These are phyloP conservation scores for Mortierella sp. DNA, from an alignment of 371 early-diverging fungal genomes.

Conservation along the genomic window DNA sequence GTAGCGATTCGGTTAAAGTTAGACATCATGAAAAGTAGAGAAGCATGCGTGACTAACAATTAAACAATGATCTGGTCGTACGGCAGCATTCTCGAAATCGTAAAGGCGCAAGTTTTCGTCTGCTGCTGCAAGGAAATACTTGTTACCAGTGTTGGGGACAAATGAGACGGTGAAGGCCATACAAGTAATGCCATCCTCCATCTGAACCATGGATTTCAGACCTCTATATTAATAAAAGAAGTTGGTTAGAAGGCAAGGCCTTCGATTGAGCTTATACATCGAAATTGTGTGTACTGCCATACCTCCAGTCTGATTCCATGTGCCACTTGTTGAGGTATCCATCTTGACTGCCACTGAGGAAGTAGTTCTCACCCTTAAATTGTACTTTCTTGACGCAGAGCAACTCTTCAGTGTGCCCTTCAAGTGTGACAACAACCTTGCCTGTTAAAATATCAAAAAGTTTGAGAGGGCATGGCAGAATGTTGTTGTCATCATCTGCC, in stretches of 20 bases:
- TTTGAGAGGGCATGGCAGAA: conserved; percentile 90
- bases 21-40: neutral
- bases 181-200: conserved; percentile 89
- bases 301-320: conserved; percentile 82
- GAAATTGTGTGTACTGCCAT: conserved; percentile 10
- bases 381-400: conserved; percentile 80
- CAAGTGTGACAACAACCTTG: conserved; percentile 74
- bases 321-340: conserved; percentile 93
- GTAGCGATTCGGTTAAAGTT: neutral
- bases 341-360: conserved; percentile 91
- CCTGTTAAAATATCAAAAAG: conserved; percentile 83
- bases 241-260: neutral
- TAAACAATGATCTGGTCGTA: conserved; percentile 50
- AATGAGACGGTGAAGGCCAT: conserved; percentile 96
- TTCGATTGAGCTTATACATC: neutral
- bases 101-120: conserved; percentile 89
- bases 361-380: conserved; percentile 85
- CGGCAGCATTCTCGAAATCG: conserved; percentile 87
- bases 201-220: conserved; percentile 66
- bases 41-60: neutral
- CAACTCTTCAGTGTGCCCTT: conserved; percentile 91
- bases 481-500: conserved; percentile 92
- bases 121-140: conserved; percentile 89
- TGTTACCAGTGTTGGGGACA: conserved; percentile 93
- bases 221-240: conserved; percentile 50